phyloP scores from a whole-genome alignment of 108 stramenopile genomes.

The Cyclotella cryptica region DNA sequence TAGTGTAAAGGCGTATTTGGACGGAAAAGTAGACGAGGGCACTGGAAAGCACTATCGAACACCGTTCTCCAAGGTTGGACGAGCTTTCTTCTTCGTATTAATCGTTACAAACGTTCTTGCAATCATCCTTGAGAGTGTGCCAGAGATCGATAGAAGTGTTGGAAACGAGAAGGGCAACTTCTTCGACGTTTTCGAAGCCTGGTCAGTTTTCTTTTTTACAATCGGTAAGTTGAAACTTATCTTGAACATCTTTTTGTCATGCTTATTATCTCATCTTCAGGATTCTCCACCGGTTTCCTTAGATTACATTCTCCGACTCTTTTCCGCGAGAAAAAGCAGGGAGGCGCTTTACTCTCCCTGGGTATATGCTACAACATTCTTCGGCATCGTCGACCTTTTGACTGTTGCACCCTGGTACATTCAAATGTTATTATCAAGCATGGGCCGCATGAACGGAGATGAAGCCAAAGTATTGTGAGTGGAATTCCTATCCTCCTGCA shows the following conservation, averaged over 20 bases:
- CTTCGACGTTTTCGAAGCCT: constrained; percentile 82
- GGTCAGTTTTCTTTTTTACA: constrained; percentile 85
- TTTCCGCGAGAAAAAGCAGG: constrained; percentile 88
- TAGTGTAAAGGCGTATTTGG: constrained; percentile 72
- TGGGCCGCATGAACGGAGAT: constrained; percentile 62
- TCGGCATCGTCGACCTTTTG: constrained; percentile 90
- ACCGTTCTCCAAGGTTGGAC: constrained; percentile 35
- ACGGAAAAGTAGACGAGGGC: constrained; percentile 57
- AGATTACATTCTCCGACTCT: constrained; percentile 82
- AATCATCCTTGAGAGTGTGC: constrained; percentile 82
- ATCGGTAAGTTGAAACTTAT: constrained; percentile 40
- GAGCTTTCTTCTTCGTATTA: constrained; percentile 75
- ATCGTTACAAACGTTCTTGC: constrained; percentile 86
- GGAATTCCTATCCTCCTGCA: not conserved
- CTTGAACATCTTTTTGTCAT: not conserved
- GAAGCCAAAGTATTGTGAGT: constrained; percentile 70
- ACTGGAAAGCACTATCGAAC: constrained; percentile 58
- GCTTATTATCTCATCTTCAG: constrained; percentile 1
- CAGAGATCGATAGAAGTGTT: constrained; percentile 69
- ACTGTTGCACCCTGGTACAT: constrained; percentile 91
- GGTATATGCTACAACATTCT: constrained; percentile 87
- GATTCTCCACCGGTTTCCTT: not conserved
- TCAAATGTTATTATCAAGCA: constrained; percentile 57
- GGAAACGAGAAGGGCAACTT: constrained; percentile 77
- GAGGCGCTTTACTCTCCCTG: constrained; percentile 80